Evolutionary conservation across 805 yeast species (phyloP).

Genomic region (Ogataea glucozyma): DNA sequence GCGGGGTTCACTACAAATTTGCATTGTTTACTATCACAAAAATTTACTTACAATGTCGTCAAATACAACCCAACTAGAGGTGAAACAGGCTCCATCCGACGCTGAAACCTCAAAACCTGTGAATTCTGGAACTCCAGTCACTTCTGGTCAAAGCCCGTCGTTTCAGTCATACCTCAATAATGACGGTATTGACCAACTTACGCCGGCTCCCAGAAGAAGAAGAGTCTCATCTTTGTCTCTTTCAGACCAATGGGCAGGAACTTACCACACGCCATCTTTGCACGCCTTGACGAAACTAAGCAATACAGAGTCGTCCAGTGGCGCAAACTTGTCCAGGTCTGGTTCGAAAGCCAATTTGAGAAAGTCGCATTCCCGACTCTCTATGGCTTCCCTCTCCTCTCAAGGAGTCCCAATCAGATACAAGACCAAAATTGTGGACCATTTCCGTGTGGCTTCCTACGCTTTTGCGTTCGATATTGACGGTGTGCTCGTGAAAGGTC

Average conservation of each 20-base stretch:
- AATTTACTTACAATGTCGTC: too few relatives aligned
- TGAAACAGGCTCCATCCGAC: slow-evolving; percentile 20
- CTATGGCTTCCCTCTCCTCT: slow-evolving; percentile 27
- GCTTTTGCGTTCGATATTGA: slow-evolving; percentile 94
- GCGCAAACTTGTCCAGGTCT: slow-evolving; percentile 17
- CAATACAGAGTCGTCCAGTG: slow-evolving; percentile 21
- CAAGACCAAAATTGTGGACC: slow-evolving; percentile 60
- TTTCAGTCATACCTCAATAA: slow-evolving; percentile 60
- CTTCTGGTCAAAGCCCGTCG: slow-evolving; percentile 18
- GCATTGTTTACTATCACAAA: too few relatives aligned
- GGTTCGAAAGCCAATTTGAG: slow-evolving; percentile 23
- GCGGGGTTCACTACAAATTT: neutral
- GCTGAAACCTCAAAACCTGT: slow-evolving; percentile 13
- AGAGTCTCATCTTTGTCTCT: slow-evolving; percentile 67
- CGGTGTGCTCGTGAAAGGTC: slow-evolving; percentile 86
- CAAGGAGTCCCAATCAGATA: slow-evolving; percentile 40
- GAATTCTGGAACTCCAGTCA: neutral
- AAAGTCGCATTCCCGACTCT: slow-evolving; percentile 29
- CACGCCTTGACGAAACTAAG: slow-evolving; percentile 26
- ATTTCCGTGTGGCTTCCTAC: slow-evolving; percentile 71
- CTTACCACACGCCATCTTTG: slow-evolving; percentile 29
- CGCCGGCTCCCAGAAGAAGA: slow-evolving; percentile 61
- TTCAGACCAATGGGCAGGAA: slow-evolving; percentile 67
- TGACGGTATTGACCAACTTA: slow-evolving; percentile 69
- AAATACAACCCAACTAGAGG: slow-evolving; percentile 7